phyloP scores from a whole-genome alignment of 345 rosid species.

The Hibiscus trionum region DNA sequence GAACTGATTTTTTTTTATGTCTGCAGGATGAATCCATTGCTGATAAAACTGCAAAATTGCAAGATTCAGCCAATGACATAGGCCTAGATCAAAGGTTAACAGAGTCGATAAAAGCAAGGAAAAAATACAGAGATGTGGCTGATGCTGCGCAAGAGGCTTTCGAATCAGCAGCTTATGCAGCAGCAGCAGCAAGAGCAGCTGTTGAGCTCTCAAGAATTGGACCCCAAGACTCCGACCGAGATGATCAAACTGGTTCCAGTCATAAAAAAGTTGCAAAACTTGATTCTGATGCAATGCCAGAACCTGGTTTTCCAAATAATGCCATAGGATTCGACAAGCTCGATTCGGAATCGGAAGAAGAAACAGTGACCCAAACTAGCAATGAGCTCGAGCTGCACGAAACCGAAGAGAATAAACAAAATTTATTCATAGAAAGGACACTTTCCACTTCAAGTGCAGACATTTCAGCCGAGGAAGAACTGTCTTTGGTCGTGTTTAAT shows the following conservation, averaged over 20 bases:
- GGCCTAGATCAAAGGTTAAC: slow-evolving; percentile 13
- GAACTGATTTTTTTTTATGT: neutral
- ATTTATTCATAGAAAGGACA: neutral
- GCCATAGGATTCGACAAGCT: slow-evolving; percentile 6
- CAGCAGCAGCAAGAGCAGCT: slow-evolving; percentile 46
- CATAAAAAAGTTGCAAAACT: neutral
- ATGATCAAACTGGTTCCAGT: slow-evolving; percentile 12
- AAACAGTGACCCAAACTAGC: neutral
- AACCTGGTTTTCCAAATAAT: too few species aligned
- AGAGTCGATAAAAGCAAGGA: slow-evolving; percentile 16
- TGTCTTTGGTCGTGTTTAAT: neutral
- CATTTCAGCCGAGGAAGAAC: neutral
- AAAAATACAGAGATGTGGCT: slow-evolving; percentile 23
- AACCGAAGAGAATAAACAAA: neutral
- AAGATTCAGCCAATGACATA: neutral
- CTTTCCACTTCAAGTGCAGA: neutral
- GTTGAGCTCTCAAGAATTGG: slow-evolving; percentile 31
- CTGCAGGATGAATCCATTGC: slow-evolving; percentile 12
- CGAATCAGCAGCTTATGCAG: slow-evolving; percentile 41
- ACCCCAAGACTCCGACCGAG: slow-evolving; percentile 16
- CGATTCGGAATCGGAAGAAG: slow-evolving; percentile 15
- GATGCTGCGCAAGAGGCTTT: slow-evolving; percentile 43
- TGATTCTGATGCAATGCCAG: slow-evolving; percentile 5
- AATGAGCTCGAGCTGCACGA: neutral
- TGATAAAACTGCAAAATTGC: neutral